Conservation (phyloP, 192 early-diverging fungal species). For the Piromyces finnis region DNA sequence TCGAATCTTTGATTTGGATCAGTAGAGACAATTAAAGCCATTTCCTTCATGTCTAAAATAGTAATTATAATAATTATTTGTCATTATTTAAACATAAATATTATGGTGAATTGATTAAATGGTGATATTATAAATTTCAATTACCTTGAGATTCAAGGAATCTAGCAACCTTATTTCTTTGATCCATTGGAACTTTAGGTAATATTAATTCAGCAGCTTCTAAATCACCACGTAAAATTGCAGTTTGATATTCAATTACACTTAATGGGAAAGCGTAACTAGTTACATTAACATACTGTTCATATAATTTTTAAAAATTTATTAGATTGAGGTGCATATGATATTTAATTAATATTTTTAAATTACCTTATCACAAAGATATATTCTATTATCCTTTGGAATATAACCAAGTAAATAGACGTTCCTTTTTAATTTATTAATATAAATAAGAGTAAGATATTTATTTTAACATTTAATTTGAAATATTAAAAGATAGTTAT, state of each 20-base stretch:
- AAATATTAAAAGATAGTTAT: too few species aligned
- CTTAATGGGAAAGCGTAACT: conserved; percentile 81
- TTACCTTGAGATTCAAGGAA: conserved; percentile 79
- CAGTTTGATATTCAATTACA: conserved; percentile 97
- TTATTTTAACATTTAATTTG: too few species aligned
- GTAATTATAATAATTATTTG: too few species aligned
- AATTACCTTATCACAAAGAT: conserved; percentile 68
- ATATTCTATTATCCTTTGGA: conserved; percentile 82
- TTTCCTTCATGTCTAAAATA: conserved; percentile 60
- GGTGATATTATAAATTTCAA: too few species aligned
- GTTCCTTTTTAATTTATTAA: conserved; percentile 8
- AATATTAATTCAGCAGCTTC: conserved; percentile 61
- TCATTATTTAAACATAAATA: too few species aligned
- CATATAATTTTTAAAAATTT: too few species aligned
- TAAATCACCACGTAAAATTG: conserved; percentile 83
- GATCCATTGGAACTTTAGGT: conserved; percentile 69
- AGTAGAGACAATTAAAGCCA: conserved; percentile 84
- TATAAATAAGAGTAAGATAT: too few species aligned
- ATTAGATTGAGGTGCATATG: too few species aligned
- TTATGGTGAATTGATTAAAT: too few species aligned
- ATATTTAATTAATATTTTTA: too few species aligned
- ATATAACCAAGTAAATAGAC: conserved; percentile 91
- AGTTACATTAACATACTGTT: conserved; percentile 67
- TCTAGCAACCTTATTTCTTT: conserved; percentile 77
- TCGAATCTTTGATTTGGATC: conserved; percentile 95